Conservation (phyloP, 176 grass and related monocot genomes). For the Avena eriantha region DNA sequence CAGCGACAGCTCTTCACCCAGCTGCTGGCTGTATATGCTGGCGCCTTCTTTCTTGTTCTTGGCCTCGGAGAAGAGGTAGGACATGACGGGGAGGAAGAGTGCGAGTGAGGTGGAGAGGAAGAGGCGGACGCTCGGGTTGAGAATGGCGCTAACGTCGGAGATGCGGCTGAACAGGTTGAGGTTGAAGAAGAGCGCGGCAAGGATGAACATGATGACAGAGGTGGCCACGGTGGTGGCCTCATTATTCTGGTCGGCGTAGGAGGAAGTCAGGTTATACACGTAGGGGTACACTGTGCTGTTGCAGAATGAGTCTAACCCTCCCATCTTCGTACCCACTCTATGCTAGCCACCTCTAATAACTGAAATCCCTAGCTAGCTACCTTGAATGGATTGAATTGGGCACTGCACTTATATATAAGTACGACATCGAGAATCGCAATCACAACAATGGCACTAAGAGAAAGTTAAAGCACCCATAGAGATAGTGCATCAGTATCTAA, state of each 20-base stretch:
- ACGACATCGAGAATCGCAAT: too few species aligned
- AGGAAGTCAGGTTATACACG: not conserved
- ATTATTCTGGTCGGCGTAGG: not conserved
- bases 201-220: not conserved
- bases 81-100: constrained; percentile 16
- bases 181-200: not conserved
- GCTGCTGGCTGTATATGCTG: too few species aligned
- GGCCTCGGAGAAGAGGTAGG: constrained; percentile 26
- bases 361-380: too few species aligned
- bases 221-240: not conserved
- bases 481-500: too few species aligned
- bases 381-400: too few species aligned
- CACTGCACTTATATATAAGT: too few species aligned
- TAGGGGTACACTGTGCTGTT: too few species aligned
- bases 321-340: too few species aligned
- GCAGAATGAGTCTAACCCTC: too few species aligned
- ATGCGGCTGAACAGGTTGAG: not conserved
- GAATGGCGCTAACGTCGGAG: not conserved
- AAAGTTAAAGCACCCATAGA: too few species aligned
- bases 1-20: not conserved
- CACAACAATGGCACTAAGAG: too few species aligned
- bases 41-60: not conserved
- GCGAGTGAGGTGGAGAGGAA: not conserved
- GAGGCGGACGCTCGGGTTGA: not conserved
- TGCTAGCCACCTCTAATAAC: too few species aligned